These are phyloP conservation scores for Starmerella etchellsii DNA, from an alignment of 805 yeast genomes.

Conservation along the genomic window DNA sequence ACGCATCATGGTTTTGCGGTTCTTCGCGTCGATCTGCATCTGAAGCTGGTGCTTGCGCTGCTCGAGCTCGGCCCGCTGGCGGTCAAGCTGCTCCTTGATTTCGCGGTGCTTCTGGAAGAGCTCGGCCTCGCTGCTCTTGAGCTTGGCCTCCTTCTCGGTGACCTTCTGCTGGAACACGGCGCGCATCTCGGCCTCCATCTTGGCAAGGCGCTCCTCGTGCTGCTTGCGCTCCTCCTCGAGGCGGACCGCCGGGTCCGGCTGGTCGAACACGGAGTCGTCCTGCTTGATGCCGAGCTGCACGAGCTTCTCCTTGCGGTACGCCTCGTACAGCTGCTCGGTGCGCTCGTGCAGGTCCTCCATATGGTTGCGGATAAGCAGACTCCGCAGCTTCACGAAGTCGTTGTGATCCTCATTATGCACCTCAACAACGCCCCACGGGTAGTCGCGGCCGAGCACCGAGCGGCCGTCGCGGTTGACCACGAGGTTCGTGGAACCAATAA, in stretches of 20 bases:
- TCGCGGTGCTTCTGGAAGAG: conserved; percentile 90
- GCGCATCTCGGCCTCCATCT: conserved; percentile 95
- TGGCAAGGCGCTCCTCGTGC: conserved; percentile 86
- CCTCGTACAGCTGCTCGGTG: conserved; percentile 74
- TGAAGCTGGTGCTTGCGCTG: conserved; percentile 71
- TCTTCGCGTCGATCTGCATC: conserved; percentile 16
- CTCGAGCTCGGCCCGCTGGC: conserved; percentile 80
- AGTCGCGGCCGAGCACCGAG: conserved; percentile 74
- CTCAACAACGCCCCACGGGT: conserved; percentile 96
- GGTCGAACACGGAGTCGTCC: conserved; percentile 85
- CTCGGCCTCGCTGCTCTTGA: conserved; percentile 94
- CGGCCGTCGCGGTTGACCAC: conserved; percentile 60
- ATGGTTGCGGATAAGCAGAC: conserved; percentile 75
- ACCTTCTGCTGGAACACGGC: conserved; percentile 93
- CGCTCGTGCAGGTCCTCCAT: conserved; percentile 87
- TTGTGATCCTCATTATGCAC: conserved; percentile 89
- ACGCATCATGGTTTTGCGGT: neutral
- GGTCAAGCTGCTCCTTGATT: conserved; percentile 85
- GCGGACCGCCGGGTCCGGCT: conserved; percentile 81
- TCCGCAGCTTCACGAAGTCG: conserved; percentile 81
- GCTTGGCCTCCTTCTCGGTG: conserved; percentile 88
- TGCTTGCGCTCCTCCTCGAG: conserved; percentile 87
- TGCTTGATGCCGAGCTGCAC: conserved; percentile 74
- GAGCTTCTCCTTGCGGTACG: conserved; percentile 77
- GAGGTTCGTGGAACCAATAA: conserved; percentile 76